phyloP scores from a whole-genome alignment of 768 basidiomycete species.

The Brasilioporus rufonigricans region DNA sequence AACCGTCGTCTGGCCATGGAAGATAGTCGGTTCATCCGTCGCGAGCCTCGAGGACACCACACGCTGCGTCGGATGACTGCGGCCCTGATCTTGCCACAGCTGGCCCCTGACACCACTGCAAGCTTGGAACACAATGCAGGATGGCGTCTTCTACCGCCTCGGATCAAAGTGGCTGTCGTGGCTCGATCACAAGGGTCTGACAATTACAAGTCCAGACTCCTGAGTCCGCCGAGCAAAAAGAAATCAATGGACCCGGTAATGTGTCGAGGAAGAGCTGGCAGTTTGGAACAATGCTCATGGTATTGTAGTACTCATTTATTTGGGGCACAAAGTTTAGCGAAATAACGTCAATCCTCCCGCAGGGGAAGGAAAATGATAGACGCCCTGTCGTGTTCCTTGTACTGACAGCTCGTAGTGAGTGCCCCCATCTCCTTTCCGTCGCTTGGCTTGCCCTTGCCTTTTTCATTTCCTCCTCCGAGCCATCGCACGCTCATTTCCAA shows the following conservation, averaged over 20 bases:
- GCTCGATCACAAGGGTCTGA: not conserved
- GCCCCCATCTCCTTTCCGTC: conserved; percentile 5
- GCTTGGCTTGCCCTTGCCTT: no score
- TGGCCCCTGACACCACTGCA: not conserved
- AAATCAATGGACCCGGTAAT: not conserved
- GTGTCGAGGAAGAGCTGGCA: not conserved
- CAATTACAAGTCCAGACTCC: not conserved
- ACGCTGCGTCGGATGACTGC: not conserved
- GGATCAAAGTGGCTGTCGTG: conserved; percentile 10
- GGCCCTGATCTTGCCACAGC: not conserved
- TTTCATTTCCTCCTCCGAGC: not conserved
- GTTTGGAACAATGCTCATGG: not conserved
- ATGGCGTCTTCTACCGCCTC: not conserved
- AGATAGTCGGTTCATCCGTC: conserved; percentile 4
- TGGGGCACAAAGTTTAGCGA: conserved; percentile 5
- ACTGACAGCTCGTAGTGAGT: conserved; percentile 4
- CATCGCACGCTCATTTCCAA: not conserved
- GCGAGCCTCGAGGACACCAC: not conserved
- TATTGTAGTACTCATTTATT: not conserved
- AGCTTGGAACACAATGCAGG: not conserved
- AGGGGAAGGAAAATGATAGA: not conserved
- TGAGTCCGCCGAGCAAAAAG: not conserved
- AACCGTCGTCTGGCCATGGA: conserved; percentile 16
- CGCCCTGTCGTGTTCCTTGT: conserved; percentile 1
- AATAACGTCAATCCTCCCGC: conserved; percentile 16